These are phyloP conservation scores for Capronia coronata DNA, from an alignment of 2,329 filamentous ascomycete genomes.

Conservation along the genomic window DNA sequence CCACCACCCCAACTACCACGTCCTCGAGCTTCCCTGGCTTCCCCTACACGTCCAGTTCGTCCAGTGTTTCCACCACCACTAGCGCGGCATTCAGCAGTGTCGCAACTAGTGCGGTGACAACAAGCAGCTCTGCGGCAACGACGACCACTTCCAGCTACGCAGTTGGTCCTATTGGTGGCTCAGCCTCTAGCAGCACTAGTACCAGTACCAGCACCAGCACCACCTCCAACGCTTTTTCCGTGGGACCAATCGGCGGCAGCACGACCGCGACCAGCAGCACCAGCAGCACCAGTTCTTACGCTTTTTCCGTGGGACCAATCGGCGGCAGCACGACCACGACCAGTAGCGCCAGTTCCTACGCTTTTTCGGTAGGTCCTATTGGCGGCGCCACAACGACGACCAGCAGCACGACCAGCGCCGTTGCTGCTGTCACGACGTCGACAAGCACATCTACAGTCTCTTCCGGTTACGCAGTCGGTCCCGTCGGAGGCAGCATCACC, in stretches of 20 bases:
- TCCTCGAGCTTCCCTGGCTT: background rate
- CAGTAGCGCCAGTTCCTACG: background rate
- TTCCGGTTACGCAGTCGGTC: constrained; percentile 1
- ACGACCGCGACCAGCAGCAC: constrained; percentile 5
- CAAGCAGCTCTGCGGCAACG: background rate
- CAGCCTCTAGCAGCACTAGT: background rate
- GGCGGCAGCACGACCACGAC: constrained; percentile 5
- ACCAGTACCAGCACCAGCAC: constrained; percentile 1
- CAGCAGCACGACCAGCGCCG: constrained; percentile 1
- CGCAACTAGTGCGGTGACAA: background rate
- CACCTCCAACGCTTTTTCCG: background rate
- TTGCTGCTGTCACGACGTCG: constrained; percentile 1
- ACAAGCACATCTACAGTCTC: constrained; percentile 6
- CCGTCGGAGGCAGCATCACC: constrained; percentile 4
- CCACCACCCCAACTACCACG: constrained; percentile 1
- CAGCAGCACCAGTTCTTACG: background rate
- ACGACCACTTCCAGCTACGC: constrained; percentile 1
- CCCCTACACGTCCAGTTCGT: background rate
- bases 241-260: constrained; percentile 4
- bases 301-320: constrained; percentile 2
- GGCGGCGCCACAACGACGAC: constrained; percentile 4
- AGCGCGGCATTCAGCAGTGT: too few relatives aligned
- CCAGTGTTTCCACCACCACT: constrained; percentile 3
- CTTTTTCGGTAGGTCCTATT: constrained; percentile 2
- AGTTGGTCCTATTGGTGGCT: constrained; percentile 2